Percentiles rank a stretch among this genome's conserved stretches.
phyloP scores from a whole-genome alignment of 1,284 basidiomycete species.

The Pisolithus thermaeus region DNA sequence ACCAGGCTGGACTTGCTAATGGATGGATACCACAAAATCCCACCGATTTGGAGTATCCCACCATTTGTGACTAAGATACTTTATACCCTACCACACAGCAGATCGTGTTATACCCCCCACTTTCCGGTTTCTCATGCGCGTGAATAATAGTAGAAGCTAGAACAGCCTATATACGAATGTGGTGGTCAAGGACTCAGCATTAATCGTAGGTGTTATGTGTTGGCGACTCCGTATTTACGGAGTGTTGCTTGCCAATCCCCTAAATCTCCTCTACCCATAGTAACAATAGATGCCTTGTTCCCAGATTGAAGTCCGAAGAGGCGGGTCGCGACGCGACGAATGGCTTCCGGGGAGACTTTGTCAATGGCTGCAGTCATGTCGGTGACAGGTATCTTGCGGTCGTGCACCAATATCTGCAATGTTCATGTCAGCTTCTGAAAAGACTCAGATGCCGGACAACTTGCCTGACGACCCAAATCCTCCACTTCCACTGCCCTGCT shows the following conservation, averaged over 20 bases:
- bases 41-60: constrained; percentile 41
- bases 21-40: constrained; percentile 82
- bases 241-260: constrained; percentile 56
- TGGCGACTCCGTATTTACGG: constrained; percentile 61
- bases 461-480: constrained; percentile 79
- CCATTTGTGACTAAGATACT: constrained; percentile 42
- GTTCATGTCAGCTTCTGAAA: constrained; percentile 2
- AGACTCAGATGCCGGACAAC: constrained; percentile 10
- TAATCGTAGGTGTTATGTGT: neutral
- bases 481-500: constrained; percentile 88
- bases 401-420: constrained; percentile 83
- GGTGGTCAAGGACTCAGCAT: too few species aligned
- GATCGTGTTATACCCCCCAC: too few species aligned
- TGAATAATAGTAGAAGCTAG: neutral
- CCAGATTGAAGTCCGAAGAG: constrained; percentile 62
- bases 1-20: constrained; percentile 67
- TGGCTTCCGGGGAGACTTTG: constrained; percentile 64
- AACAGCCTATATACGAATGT: too few species aligned
- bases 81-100: too few species aligned
- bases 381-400: constrained; percentile 78
- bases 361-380: constrained; percentile 95
- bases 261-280: constrained; percentile 69
- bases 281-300: constrained; percentile 63
- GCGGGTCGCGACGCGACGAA: constrained; percentile 69
- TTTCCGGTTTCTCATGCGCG: too few species aligned